Evolutionary conservation across 176 grass and related monocot genomes (phyloP).

Genomic region (Triticum monococcum): DNA sequence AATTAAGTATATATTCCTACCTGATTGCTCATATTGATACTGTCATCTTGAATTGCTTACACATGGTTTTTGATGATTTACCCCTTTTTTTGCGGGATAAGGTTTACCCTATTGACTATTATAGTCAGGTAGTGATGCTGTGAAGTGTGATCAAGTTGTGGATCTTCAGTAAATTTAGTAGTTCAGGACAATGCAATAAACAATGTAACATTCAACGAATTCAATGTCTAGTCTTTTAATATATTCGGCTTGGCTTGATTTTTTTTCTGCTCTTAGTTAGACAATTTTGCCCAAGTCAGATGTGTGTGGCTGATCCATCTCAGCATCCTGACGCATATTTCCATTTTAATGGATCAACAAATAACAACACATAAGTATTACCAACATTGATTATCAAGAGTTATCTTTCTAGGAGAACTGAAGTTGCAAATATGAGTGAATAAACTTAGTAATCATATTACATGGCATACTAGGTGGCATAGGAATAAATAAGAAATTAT

Average conservation of each 20-base stretch:
- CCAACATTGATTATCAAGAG: background rate
- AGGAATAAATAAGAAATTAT: background rate
- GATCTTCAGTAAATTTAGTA: background rate
- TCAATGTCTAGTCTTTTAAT: background rate
- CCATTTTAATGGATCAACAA: background rate
- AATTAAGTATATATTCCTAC: background rate
- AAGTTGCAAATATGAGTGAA: background rate
- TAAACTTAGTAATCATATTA: background rate
- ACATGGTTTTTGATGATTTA: background rate
- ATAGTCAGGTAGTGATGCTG: background rate
- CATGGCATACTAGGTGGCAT: background rate
- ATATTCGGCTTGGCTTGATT: background rate
- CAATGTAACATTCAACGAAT: background rate
- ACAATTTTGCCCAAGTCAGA: background rate
- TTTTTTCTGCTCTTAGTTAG: background rate
- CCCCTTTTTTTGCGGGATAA: background rate
- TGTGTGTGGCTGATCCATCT: background rate
- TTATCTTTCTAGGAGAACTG: background rate
- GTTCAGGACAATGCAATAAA: background rate
- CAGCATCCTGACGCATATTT: background rate
- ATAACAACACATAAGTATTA: background rate
- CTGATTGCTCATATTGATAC: constrained; percentile 3
- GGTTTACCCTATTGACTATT: background rate
- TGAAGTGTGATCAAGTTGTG: background rate
- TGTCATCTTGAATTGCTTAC: constrained; percentile 11